Base-by-base conservation (phyloP, 495 filamentous ascomycete species). In the Stereocaulon alpinum region DNA sequence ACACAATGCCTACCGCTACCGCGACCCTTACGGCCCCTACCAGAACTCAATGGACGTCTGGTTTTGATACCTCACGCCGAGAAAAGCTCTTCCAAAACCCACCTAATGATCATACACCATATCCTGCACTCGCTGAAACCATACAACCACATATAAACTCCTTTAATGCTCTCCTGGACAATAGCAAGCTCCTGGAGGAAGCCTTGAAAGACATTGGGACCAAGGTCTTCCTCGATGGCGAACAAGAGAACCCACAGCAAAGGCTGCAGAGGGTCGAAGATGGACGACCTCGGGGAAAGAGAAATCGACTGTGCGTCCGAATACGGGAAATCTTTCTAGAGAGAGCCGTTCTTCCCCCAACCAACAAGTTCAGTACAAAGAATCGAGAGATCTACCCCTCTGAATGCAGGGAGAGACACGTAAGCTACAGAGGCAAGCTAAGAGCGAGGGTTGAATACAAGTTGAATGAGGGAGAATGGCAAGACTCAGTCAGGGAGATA, bases 321-420 rank as follows among this genome's bases (percentile, higher is more conserved):
- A 83, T 89, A 63, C 86, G 79, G 65, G 84, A 90, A 60, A 74
- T 95, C 58, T 86, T 86, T 63, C 78, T 95, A 56, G 85, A 89
- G 45, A 91, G 86, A 71, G 79, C 89, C 12, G 72, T 75, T 45
- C 74, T 96, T 9, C 89, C 91, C 3, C 71, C 81, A 3, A 77
- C 78, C 60, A 96, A 96, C 74, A 95, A 94, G 68, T 84, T 84
- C 65, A 82, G 82, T 61, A 80, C 81, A 56, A 77, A 73, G 51
- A 87, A 89, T 66, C 80, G 89, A 67, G 86, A 92, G 61, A 91
- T 98, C 56, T 82, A 88, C 56, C 93, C 93, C 3, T 83, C 93
- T 12, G 93, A 98, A 74, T 95, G 90, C 73, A 80, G 93, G 76
- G 92, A 98, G 73, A 80, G 93, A 50, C 92, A 96, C 79, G 85